Evolutionary conservation across 345 rosid genomes (phyloP).

Genomic region (Citrus unshiu): DNA sequence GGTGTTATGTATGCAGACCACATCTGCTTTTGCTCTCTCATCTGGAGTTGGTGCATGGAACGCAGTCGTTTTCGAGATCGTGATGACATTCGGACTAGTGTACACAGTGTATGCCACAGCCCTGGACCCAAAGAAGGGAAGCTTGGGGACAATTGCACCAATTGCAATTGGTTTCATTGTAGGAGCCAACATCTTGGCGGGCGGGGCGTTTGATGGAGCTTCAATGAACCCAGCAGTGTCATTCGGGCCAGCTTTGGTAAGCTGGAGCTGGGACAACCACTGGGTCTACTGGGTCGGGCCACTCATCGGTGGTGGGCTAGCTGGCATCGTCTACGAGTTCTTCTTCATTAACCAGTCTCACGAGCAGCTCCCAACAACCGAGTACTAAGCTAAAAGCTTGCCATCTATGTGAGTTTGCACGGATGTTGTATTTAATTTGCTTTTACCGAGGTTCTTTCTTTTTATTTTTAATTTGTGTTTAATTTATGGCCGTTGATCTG

Average conservation of each 20-base stretch:
- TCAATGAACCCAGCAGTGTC: constrained; percentile 98
- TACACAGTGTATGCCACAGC: constrained; percentile 96
- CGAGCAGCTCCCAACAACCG: constrained; percentile 65
- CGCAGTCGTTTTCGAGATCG: constrained; percentile 85
- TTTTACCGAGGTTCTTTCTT: not conserved
- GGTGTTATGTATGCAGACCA: constrained; percentile 29
- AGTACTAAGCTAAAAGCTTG: constrained; percentile 38
- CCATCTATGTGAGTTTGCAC: not conserved
- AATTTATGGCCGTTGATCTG: constrained; percentile 19
- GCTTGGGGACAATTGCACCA: constrained; percentile 66
- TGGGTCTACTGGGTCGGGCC: constrained; percentile 98
- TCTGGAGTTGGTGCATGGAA: constrained; percentile 70
- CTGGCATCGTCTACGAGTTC: constrained; percentile 71
- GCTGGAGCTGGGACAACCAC: constrained; percentile 88
- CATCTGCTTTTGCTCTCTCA: constrained; percentile 56
- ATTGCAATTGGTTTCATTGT: constrained; percentile 89
- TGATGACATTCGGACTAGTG: constrained; percentile 89
- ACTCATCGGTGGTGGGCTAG: constrained; percentile 76
- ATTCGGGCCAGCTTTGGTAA: constrained; percentile 87
- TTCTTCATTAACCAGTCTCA: constrained; percentile 62
- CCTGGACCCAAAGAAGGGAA: constrained; percentile 78
- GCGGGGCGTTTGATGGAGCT: constrained; percentile 90
- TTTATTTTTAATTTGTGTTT: constrained; percentile 15
- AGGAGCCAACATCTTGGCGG: constrained; percentile 86
- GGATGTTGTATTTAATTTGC: constrained; percentile 18